These are phyloP conservation scores for Xanthoceras sorbifolium DNA, from an alignment of 345 rosid genomes.

Conservation along the genomic window DNA sequence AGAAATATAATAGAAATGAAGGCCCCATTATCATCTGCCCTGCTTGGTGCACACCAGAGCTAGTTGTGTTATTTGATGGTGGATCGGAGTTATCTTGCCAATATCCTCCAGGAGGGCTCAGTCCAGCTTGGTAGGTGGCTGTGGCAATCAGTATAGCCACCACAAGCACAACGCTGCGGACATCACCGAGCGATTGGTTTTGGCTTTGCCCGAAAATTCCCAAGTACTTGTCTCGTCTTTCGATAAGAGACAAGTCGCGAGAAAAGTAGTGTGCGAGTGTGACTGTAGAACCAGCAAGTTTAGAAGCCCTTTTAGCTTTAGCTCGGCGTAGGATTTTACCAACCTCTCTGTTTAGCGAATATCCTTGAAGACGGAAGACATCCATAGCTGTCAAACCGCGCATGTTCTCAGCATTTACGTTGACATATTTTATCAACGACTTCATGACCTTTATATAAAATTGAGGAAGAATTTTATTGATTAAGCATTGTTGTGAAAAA, in stretches of 20 bases:
- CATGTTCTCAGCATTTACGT: slow-evolving; percentile 32
- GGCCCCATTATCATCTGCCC: too few relatives aligned
- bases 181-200: not conserved
- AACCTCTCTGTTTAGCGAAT: not conserved
- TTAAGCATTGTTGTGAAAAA: too few relatives aligned
- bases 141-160: slow-evolving; percentile 41
- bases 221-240: too few relatives aligned
- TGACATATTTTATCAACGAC: slow-evolving; percentile 16
- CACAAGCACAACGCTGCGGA: slow-evolving; percentile 19
- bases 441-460: slow-evolving; percentile 25
- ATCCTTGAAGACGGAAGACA: not conserved
- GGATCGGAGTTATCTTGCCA: too few relatives aligned
- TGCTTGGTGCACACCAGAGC: too few relatives aligned
- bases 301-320: slow-evolving; percentile 19
- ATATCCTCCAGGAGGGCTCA: slow-evolving; percentile 33
- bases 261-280: too few relatives aligned
- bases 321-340: slow-evolving; percentile 5
- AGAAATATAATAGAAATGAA: too few relatives aligned
- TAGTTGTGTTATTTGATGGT: too few relatives aligned
- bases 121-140: slow-evolving; percentile 40
- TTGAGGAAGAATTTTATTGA: too few relatives aligned
- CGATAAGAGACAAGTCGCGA: too few relatives aligned
- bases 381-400: too few relatives aligned
- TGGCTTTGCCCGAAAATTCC: not conserved
- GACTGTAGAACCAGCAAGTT: too few relatives aligned